These are phyloP conservation scores for Trichosporon asahii DNA, from an alignment of 1,284 basidiomycete species.

Conservation along the genomic window DNA sequence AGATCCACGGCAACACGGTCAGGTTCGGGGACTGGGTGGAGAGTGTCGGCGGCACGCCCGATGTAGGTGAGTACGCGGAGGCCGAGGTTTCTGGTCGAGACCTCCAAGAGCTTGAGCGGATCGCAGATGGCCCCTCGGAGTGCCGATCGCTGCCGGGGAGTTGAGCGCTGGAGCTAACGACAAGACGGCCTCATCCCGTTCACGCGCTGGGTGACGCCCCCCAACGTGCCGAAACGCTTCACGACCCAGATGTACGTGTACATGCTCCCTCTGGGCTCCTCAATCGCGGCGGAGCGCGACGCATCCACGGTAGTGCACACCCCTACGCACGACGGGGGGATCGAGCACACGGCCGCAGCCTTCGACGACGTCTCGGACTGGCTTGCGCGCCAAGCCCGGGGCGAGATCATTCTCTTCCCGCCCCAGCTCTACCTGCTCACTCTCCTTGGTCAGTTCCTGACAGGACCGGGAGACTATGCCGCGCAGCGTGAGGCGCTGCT, in stretches of 20 bases:
- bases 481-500: conserved; percentile 13
- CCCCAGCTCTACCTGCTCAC: conserved; percentile 24
- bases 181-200: conserved; percentile 22
- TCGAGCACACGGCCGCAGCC: conserved; percentile 22
- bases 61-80: conserved; percentile 10
- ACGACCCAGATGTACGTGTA: conserved; percentile 28
- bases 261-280: conserved; percentile 16
- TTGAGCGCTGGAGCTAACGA: not conserved
- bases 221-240: conserved; percentile 23
- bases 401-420: conserved; percentile 22
- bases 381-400: conserved; percentile 2
- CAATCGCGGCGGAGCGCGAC: conserved; percentile 6
- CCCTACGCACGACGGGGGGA: conserved; percentile 22
- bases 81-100: no score
- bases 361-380: conserved; percentile 19
- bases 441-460: conserved; percentile 13
- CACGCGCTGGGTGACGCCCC: conserved; percentile 27
- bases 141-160: no score
- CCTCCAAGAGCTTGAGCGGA: no score
- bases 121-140: no score
- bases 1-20: conserved; percentile 19
- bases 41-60: conserved; percentile 17
- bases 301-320: conserved; percentile 9
- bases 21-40: conserved; percentile 18
- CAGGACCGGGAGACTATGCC: conserved; percentile 11